These are phyloP conservation scores for Sarocladium oryzae DNA, from an alignment of 2,329 filamentous ascomycete species.

Conservation along the genomic window DNA sequence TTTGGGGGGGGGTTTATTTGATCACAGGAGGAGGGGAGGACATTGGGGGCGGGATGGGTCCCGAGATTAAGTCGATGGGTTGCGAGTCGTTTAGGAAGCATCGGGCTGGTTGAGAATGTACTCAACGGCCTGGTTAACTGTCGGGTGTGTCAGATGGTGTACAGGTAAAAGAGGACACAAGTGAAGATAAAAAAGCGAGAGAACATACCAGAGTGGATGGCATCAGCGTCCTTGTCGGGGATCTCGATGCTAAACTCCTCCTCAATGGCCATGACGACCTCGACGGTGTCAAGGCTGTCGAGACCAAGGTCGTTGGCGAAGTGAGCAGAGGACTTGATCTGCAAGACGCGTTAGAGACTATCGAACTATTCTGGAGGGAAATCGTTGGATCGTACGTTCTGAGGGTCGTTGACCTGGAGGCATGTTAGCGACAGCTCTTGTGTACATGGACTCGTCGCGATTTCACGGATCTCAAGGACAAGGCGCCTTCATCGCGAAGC, in stretches of 20 bases:
- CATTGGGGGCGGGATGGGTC: background rate
- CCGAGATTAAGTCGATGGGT: background rate
- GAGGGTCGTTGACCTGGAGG: conserved; percentile 58
- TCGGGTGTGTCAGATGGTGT: background rate
- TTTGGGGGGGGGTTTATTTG: background rate
- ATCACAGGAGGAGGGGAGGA: background rate
- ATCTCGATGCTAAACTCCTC: conserved; percentile 93
- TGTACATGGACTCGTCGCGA: background rate
- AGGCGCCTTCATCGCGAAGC: background rate
- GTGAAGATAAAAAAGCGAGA: background rate
- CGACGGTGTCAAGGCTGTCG: conserved; percentile 95
- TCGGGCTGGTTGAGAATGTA: conserved; percentile 93
- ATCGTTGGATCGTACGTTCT: conserved; percentile 44
- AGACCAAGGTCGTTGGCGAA: conserved; percentile 96
- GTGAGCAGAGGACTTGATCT: conserved; percentile 82
- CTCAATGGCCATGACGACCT: conserved; percentile 99
- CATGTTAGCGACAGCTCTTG: conserved; percentile 4
- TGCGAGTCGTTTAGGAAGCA: conserved; percentile 52
- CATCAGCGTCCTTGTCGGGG: conserved; percentile 92
- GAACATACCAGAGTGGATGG: conserved; percentile 77
- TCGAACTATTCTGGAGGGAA: conserved; percentile 6
- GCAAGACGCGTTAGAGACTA: conserved; percentile 15
- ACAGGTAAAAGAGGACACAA: too few species aligned
- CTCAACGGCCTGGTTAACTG: conserved; percentile 89
- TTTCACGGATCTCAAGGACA: background rate